phyloP scores from a whole-genome alignment of 305 asterid species.

The Fraxinus sp. region DNA sequence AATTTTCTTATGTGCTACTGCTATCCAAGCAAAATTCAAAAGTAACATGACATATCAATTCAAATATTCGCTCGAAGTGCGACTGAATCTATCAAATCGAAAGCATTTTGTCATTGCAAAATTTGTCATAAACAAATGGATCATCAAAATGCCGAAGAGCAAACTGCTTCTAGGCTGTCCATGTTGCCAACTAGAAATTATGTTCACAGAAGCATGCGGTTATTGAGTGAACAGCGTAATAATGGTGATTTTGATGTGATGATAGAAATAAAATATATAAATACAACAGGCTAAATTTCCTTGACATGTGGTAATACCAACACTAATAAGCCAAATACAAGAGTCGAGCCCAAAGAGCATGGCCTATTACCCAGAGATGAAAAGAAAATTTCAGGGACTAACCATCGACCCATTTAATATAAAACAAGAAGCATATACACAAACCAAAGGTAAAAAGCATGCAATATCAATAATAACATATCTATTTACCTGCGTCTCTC shows the following conservation, averaged over 20 bases:
- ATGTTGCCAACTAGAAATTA: background rate
- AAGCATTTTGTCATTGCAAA: background rate
- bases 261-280: no score
- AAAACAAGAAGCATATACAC: background rate
- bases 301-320: background rate
- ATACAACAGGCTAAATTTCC: background rate
- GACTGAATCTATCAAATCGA: background rate
- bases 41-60: background rate
- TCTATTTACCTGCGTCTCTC: constrained; percentile 63
- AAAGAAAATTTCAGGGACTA: background rate
- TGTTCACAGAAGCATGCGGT: background rate
- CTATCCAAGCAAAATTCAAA: background rate
- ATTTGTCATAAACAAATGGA: background rate
- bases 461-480: background rate
- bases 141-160: background rate
- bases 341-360: background rate
- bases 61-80: background rate
- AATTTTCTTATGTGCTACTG: background rate
- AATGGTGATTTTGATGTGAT: background rate
- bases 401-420: background rate
- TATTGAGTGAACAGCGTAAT: no score
- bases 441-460: background rate
- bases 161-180: background rate
- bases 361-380: background rate
- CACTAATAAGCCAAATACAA: background rate